Evolutionary conservation across 1,139 yeast genomes (phyloP).

Genomic region (Taphrina flavorubra): DNA sequence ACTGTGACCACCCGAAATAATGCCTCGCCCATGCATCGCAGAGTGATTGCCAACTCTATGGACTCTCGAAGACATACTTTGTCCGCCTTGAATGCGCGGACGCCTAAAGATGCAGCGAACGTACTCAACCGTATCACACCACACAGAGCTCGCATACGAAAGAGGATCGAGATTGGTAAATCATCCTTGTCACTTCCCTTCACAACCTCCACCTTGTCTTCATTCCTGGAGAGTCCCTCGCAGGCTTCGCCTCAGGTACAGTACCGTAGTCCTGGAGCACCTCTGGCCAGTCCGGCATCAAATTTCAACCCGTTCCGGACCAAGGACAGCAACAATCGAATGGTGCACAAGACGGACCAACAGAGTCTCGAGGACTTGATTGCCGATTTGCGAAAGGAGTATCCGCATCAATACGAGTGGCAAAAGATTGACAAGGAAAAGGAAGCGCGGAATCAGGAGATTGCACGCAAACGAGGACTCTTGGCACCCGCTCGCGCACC

Average conservation of each 20-base stretch:
- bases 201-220: background rate
- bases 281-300: constrained; percentile 24
- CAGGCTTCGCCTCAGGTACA: constrained; percentile 15
- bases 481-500: constrained; percentile 18
- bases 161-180: background rate
- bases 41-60: background rate
- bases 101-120: constrained; percentile 22
- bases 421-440: constrained; percentile 27
- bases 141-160: constrained; percentile 18
- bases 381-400: constrained; percentile 22
- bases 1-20: background rate
- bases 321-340: constrained; percentile 4
- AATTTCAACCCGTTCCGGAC: constrained; percentile 22
- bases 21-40: constrained; percentile 25
- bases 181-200: constrained; percentile 7
- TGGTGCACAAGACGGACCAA: constrained; percentile 9
- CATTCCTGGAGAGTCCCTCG: constrained; percentile 10
- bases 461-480: constrained; percentile 19
- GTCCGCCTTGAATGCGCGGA: constrained; percentile 5
- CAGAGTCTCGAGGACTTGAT: constrained; percentile 29
- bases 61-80: background rate
- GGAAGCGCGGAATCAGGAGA: constrained; percentile 23
- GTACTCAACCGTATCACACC: constrained; percentile 24
- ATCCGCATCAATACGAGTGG: constrained; percentile 36
- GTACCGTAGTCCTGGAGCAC: constrained; percentile 39